Evolutionary conservation across 129 eudicot genomes (phyloP), one percentile per base, ranked within the genome.

Genomic region (Gnaphalium uliginosum): DNA sequence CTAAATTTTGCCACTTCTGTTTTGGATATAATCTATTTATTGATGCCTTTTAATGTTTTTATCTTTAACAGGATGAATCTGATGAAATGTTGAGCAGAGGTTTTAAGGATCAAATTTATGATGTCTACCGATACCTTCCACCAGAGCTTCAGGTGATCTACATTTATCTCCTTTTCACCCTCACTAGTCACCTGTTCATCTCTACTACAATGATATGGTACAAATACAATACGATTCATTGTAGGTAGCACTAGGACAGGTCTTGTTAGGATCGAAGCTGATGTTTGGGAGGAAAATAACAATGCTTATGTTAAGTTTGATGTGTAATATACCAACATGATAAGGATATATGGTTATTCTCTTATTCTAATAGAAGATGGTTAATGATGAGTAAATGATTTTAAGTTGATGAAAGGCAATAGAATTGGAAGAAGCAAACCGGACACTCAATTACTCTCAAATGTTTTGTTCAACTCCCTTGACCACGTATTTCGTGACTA

Each of bases 21-120:
- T 21, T 41, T 27, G 9, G 27, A 39, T 26, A 27, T 9, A 48
- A 30, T 11, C 9, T 27, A 2, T 56, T 56, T 9, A 65, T 15
- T 80, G 26, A 76, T 67, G 35, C 22, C 5, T 59, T 37, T n/a
- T 6, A 41, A 32, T 74, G 6, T 30, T 30, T 19, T 17, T 41
- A 41, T 19, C 66, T 21, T 6, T 15, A 9, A 53, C 76, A 93
- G 98, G 98, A 93, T 79, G 98, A 93, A 80, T 93, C 98, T 64
- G 98, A 93, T 81, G 98, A 93, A 87, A 93, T 93, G 98, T 79
- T 93, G 96, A 93, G 98, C 82, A 86, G 98, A 77, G 98, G 98
- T 21, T 93, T 93, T 78, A 93, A 93, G 91, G 98, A 93, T 89
- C 98, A 93, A 63, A 93, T 93, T 71, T 93, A 93, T 79, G 98